Evolutionary conservation across 768 basidiomycete genomes (phyloP).

Genomic region (Boletales sp.): DNA sequence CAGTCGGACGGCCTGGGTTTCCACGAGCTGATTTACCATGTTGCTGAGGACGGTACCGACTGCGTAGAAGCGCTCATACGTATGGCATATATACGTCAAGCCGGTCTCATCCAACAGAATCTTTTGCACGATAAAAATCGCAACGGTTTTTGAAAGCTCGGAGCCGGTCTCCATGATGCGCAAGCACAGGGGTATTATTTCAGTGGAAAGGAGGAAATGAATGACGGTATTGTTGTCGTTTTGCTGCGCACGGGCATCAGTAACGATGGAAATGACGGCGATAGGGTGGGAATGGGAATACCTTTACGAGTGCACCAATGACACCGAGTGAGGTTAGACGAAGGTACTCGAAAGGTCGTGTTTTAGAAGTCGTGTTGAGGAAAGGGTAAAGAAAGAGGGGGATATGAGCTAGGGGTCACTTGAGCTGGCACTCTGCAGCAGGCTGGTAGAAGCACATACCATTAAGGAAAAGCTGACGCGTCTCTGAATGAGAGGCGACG

Average conservation of each 20-base stretch:
- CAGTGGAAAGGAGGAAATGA: conserved; percentile 97
- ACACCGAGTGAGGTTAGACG: conserved; percentile 99
- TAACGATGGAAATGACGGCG: neutral
- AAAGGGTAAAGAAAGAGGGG: conserved; percentile 95
- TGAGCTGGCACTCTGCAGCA: neutral
- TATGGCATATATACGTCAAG: conserved; percentile 97
- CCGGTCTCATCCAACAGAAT: conserved; percentile 96
- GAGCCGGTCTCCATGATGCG: conserved; percentile 99
- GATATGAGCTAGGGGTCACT: conserved; percentile 75
- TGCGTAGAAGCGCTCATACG: conserved; percentile 99
- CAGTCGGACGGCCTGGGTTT: conserved; percentile 93
- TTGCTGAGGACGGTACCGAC: conserved; percentile 98
- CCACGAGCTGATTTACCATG: conserved; percentile 98
- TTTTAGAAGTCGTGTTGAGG: conserved; percentile 98
- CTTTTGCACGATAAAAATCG: conserved; percentile 99
- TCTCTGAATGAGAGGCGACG: conserved; percentile 96
- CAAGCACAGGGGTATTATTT: conserved; percentile 98
- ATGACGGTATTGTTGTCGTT: conserved; percentile 99
- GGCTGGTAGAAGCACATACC: conserved; percentile 43
- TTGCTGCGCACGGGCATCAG: conserved; percentile 58
- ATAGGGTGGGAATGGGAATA: conserved; percentile 30
- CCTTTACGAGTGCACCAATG: conserved; percentile 98
- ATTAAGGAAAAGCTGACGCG: conserved; percentile 90
- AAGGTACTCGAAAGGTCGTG: conserved; percentile 98
- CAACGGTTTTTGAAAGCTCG: conserved; percentile 97